These are phyloP conservation scores for Leccinum cinnamomeum DNA, from an alignment of 1,284 basidiomycete genomes.

Conservation along the genomic window DNA sequence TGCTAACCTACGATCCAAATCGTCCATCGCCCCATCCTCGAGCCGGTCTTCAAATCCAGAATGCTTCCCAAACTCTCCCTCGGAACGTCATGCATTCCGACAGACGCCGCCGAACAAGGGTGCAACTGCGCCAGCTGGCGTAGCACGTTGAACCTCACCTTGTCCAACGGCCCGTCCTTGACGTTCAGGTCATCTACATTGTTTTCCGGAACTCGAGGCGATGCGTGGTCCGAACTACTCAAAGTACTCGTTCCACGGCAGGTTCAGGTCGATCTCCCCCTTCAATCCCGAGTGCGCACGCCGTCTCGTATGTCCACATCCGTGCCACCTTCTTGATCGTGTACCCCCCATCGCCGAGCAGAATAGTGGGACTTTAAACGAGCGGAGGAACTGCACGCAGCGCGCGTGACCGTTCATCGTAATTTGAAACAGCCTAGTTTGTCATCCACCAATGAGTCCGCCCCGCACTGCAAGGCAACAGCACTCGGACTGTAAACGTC, in stretches of 20 bases:
- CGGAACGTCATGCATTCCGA: slow-evolving; percentile 85
- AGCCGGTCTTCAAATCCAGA: slow-evolving; percentile 45
- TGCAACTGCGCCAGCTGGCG: slow-evolving; percentile 76
- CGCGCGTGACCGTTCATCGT: slow-evolving; percentile 94
- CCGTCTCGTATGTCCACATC: slow-evolving; percentile 97
- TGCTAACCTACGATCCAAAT: slow-evolving; percentile 66
- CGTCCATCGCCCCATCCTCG: slow-evolving; percentile 50
- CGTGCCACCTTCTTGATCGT: slow-evolving; percentile 88
- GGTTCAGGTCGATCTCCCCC: slow-evolving; percentile 23
- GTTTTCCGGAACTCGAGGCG: slow-evolving; percentile 88
- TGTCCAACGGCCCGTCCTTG: slow-evolving; percentile 78
- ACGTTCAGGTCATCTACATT: slow-evolving; percentile 96
- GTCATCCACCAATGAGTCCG: slow-evolving; percentile 94
- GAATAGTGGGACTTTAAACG: slow-evolving; percentile 87
- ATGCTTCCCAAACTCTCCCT: slow-evolving; percentile 63
- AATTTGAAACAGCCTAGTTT: slow-evolving; percentile 97
- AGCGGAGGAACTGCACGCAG: slow-evolving; percentile 86
- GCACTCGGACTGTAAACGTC: slow-evolving; percentile 90
- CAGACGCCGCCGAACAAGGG: slow-evolving; percentile 69
- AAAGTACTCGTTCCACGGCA: slow-evolving; percentile 42
- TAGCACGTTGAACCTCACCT: slow-evolving; percentile 79
- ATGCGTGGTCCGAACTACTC: slow-evolving; percentile 98
- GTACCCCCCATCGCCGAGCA: slow-evolving; percentile 96
- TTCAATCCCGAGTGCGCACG: slow-evolving; percentile 86
- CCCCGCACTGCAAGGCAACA: slow-evolving; percentile 93